Percentiles rank a stretch among this genome's conserved stretches.
Conservation (phyloP, 306 rosid species). For the Lablab purpureus region DNA sequence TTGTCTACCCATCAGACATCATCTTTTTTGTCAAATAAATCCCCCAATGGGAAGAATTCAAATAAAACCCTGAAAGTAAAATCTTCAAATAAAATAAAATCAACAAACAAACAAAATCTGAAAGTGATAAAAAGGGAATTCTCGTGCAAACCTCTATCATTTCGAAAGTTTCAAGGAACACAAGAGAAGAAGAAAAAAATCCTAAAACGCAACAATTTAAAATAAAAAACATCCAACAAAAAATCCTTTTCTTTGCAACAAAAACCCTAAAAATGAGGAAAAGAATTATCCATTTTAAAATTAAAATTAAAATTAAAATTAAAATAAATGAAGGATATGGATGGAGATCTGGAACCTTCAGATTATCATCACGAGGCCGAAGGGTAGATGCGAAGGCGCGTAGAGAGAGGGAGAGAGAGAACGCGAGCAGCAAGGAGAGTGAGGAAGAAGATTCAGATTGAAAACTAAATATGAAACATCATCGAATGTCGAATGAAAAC, state of each 20-base stretch:
- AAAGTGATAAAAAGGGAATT: not conserved
- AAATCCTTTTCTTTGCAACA: not conserved
- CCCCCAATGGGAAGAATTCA: not conserved
- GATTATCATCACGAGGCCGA: constrained; percentile 43
- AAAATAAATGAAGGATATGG: not conserved
- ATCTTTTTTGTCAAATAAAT: not conserved
- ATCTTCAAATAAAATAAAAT: not conserved
- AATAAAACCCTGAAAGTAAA: not conserved
- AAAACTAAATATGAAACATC: constrained; percentile 47
- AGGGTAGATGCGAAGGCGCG: constrained; percentile 20
- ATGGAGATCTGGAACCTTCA: constrained; percentile 40
- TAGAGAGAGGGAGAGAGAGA: constrained; percentile 5
- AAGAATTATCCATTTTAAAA: not conserved
- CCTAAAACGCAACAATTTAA: not conserved
- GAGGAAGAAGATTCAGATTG: constrained; percentile 47
- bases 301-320: no score
- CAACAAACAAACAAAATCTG: not conserved
- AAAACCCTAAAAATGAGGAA: not conserved
- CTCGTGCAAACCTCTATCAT: not conserved
- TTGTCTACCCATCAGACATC: no score
- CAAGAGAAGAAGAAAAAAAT: not conserved
- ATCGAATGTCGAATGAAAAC: constrained; percentile 11
- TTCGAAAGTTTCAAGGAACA: not conserved
- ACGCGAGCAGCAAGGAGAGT: constrained; percentile 31
- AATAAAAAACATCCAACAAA: not conserved